Percentiles rank a stretch among this genome's conserved stretches.
phyloP scores from a whole-genome alignment of 345 rosid species.

The Acer saccharum region DNA sequence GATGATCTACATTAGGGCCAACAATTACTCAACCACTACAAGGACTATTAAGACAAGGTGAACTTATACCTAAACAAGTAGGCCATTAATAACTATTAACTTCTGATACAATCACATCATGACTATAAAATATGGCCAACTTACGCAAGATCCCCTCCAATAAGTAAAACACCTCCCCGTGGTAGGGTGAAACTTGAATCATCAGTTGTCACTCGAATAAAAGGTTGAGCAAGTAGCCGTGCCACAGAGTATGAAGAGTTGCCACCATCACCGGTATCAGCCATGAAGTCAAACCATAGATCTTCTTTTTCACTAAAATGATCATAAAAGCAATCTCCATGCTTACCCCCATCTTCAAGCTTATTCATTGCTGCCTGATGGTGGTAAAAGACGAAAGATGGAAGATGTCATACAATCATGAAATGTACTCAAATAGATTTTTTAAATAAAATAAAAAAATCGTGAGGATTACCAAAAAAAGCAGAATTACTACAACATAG shows the following conservation, averaged over 20 bases:
- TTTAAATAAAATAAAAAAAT: background rate
- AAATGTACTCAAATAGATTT: background rate
- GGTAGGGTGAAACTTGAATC: conserved; percentile 54
- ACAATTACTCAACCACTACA: conserved; percentile 5
- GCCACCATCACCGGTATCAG: conserved; percentile 99
- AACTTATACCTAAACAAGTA: conserved; percentile 8
- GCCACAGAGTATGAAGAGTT: conserved; percentile 90
- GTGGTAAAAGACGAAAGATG: conserved; percentile 15
- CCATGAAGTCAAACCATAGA: conserved; percentile 99
- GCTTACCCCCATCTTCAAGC: conserved; percentile 49
- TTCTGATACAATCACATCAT: conserved; percentile 5
- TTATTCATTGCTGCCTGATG: conserved; percentile 89
- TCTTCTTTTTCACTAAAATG: conserved; percentile 75
- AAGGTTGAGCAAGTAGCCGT: conserved; percentile 90
- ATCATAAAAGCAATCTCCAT: conserved; percentile 69
- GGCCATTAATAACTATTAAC: conserved; percentile 7
- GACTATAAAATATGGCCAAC: conserved; percentile 34
- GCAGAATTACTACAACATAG: background rate
- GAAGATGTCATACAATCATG: background rate
- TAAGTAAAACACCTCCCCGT: conserved; percentile 76
- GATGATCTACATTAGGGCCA: background rate
- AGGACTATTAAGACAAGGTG: background rate
- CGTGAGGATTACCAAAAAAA: background rate
- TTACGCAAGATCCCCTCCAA: conserved; percentile 99
- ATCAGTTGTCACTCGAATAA: conserved; percentile 38